Evolutionary conservation across 1,284 basidiomycete genomes (phyloP), one percentile per base, ranked within the genome.

Genomic region (Cryptococcus sp.): DNA sequence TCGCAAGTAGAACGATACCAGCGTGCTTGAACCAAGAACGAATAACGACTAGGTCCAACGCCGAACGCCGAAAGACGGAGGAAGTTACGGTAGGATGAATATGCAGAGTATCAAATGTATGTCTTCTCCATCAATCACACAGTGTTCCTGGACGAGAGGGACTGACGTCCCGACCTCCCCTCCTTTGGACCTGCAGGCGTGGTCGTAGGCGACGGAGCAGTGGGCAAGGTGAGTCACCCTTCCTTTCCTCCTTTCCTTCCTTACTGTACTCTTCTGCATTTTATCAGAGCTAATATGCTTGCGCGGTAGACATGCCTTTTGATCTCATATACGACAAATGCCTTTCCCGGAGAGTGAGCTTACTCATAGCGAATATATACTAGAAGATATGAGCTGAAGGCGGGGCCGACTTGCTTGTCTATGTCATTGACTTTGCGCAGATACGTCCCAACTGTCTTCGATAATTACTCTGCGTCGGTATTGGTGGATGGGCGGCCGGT

Each of bases 401-500:
- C n/a, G n/a, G 25, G 11, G 22, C 17, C 7, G 11, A 15, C 23
- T 19, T 43, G 10, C 13, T 40, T 47, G 20, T 61, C n/a, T n/a
- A n/a, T n/a, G n/a, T n/a, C n/a, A n/a, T n/a, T n/a, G 76, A 74
- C n/a, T n/a, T n/a, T n/a, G n/a, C n/a, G n/a, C n/a, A n/a, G n/a
- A 76, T 79, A 79, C 61, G 76, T 79, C 20, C 77, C 77, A 0
- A 79, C 77, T 10, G 75, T 79, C 10, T 79, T 79, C 51, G 78
- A 79, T 60, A 79, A 79, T 60, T 79, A 79, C 62, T 75, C 72
- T 3, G 76, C 78, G 8, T 70, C 93, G 80, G 94, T 99, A 58
- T 93, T 98, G 88, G 94, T 99, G 60, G 96, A 99, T 76, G 92
- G 93, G 69, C 94, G 95, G 83, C 96, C 96, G 49, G 94, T 99